Base-by-base conservation (phyloP, 495 filamentous ascomycete genomes). In the Podospora australis region DNA sequence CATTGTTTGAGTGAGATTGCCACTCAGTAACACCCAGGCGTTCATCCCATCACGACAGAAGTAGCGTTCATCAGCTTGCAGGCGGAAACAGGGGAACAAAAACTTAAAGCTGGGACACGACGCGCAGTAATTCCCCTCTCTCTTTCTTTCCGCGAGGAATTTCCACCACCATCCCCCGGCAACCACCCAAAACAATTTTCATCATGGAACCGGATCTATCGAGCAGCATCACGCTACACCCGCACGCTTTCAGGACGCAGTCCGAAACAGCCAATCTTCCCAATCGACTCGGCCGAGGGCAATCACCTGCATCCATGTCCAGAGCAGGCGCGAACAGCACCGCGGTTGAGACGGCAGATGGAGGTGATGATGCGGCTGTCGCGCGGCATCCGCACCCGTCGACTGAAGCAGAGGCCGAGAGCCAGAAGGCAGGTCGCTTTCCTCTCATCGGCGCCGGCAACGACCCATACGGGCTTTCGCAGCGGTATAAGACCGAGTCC, bases 401-500 rank as follows among this genome's bases (percentile, higher is more conserved):
- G 4, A 45, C 48, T 46, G 85, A 90, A 55, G 70, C 86, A 44
- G 89, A 94, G 67, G 70, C 87, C 38, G 89, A 94, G 69, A 75
- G 78, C 47, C 78, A 82, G 54, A 68, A 70, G 11, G 55, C 62
- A 71, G 36, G 72, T 64, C 38, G 70, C 13, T 48, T 68, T 19
- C 58, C 63, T 0, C 51, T 61, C 1, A 48, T 85, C 63, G 82
- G 74, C 25, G 48, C 43, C 14, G 62, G 87, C 64, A 84, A 74
- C 26, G 92, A 98, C 60, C 92, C 92, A 0, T 90, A 86, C 64
- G 79, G 80, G 48, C 81, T 98, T 2, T 84, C 88, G 2, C 80
- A 79, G 4, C 81, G 78, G 34, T 75, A 91, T 49, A 98, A 96
- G 68, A 76, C 86, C 28, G 68, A 81, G 11, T 77, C 76, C 14